These are phyloP conservation scores for Staphylotrichum tortipilum DNA, from an alignment of 495 filamentous ascomycete genomes.

Conservation along the genomic window DNA sequence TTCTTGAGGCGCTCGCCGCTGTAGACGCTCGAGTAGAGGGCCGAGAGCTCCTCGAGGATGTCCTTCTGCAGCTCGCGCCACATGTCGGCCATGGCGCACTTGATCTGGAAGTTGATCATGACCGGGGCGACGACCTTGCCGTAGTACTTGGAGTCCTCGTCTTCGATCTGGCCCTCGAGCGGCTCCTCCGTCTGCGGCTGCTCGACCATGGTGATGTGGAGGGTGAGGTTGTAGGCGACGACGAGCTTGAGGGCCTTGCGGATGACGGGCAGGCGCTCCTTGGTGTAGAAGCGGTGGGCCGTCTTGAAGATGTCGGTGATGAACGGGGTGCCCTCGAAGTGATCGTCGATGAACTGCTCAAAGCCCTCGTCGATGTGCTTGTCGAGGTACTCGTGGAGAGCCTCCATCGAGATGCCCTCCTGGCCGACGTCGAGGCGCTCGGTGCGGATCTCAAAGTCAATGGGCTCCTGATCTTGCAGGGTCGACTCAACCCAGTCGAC, in stretches of 20 bases:
- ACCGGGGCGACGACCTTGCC: conserved; percentile 86
- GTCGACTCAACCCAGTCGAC: conserved; percentile 82
- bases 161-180: conserved; percentile 70
- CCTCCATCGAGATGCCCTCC: conserved; percentile 67
- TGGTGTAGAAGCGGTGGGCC: conserved; percentile 77
- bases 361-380: conserved; percentile 83
- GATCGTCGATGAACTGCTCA: conserved; percentile 84
- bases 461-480: conserved; percentile 54
- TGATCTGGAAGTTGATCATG: conserved; percentile 98
- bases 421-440: conserved; percentile 76
- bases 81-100: conserved; percentile 87
- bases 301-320: conserved; percentile 91
- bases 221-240: conserved; percentile 83
- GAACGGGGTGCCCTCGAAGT: conserved; percentile 89
- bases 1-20: conserved; percentile 89
- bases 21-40: conserved; percentile 86
- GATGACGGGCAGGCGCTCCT: conserved; percentile 73
- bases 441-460: conserved; percentile 73
- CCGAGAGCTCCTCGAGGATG: conserved; percentile 80
- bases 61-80: conserved; percentile 95
- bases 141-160: conserved; percentile 66
- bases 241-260: conserved; percentile 87
- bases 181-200: conserved; percentile 71
- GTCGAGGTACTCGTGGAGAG: conserved; percentile 81
- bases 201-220: conserved; percentile 86